Base-by-base conservation (phyloP, 1,139 yeast genomes). In the Scheffersomyces segobiensis region DNA sequence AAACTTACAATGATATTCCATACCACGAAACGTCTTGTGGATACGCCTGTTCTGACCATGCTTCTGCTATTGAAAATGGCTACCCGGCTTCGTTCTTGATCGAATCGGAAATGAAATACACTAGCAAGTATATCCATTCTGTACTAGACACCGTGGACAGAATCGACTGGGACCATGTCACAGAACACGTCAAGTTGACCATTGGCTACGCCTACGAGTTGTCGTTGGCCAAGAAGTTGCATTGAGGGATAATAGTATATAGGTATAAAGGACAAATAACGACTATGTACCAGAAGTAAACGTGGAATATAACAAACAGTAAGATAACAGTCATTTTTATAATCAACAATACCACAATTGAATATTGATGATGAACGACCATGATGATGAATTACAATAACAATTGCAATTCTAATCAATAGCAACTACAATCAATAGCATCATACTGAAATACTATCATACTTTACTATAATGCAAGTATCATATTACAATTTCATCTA, bases 21-120 rank as follows among this genome's bases (percentile, higher is more conserved):
- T 88, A 84, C 66, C 86, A 81, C 52, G 96, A 89, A 67, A 89
- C 96, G 10, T 66, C 77, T 57, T 93, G 98, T 75, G 97, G 97
- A 0, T 93, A 93, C 68, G 96, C 97, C 0, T 93, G 98, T 73
- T 89, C 96, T 32, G 98, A 93, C 73, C 97, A 93, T 72, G 91
- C 96, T 3, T 87, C 96, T 55, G 97, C 97, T 1, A 73, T 87
- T 56, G 88, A 89, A 70, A 85, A 85, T 65, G 97, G 98, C 1
- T 91, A 82, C 71, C 97, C 98, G 12, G 83, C 92, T 20, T 83
- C 93, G 49, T 91, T 92, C 72, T 88, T 91, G 57, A 85, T 91
- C 63, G 99, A 93, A 73, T 82, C 91, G 55, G 88, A 83, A 61
- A 82, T 91, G 72, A 79, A 83, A 59, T 80, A 81, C 63, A 79